Percentiles rank a stretch among this genome's conserved stretches.
These are phyloP conservation scores for Gossypium schwendimanii DNA, from an alignment of 441 rosid genomes.

Conservation along the genomic window DNA sequence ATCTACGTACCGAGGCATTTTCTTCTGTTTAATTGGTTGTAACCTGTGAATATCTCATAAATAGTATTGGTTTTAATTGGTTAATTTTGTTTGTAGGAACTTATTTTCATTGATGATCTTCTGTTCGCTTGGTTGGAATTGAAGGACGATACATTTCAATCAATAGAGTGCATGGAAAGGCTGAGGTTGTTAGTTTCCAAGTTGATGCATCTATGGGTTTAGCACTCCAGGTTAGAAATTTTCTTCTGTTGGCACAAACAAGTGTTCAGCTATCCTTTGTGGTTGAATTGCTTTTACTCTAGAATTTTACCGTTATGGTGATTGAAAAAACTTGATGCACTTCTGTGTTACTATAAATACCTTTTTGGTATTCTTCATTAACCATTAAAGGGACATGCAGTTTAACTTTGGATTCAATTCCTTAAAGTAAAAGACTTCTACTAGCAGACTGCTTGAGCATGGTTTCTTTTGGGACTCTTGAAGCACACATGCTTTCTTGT, in stretches of 20 bases:
- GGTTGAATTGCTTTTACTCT: not conserved
- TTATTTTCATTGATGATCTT: constrained; percentile 81
- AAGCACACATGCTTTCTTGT: not conserved
- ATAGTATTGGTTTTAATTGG: not conserved
- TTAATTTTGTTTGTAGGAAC: constrained; percentile 53
- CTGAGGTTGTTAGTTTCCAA: constrained; percentile 54
- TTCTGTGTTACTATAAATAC: not conserved
- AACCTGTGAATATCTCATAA: not conserved
- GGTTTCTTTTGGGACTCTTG: not conserved
- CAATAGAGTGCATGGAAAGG: constrained; percentile 52
- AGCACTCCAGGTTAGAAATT: constrained; percentile 61
- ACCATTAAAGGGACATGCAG: not conserved
- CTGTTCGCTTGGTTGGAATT: constrained; percentile 85
- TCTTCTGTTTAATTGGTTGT: constrained; percentile 3
- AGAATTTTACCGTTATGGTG: not conserved
- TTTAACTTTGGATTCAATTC: not conserved
- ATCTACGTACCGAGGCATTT: not conserved
- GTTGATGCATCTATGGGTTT: constrained; percentile 88
- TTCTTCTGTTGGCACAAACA: not conserved
- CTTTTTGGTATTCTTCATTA: not conserved
- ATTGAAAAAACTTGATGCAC: not conserved
- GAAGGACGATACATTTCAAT: constrained; percentile 88
- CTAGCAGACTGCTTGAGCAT: not conserved
- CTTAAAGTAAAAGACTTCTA: not conserved
- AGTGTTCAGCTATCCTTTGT: not conserved